A percentile compares a stretch with the other conserved stretches of the same genome.
These are phyloP conservation scores for Glycyrrhiza uralensis DNA, from an alignment of 306 rosid genomes.

Conservation along the genomic window DNA sequence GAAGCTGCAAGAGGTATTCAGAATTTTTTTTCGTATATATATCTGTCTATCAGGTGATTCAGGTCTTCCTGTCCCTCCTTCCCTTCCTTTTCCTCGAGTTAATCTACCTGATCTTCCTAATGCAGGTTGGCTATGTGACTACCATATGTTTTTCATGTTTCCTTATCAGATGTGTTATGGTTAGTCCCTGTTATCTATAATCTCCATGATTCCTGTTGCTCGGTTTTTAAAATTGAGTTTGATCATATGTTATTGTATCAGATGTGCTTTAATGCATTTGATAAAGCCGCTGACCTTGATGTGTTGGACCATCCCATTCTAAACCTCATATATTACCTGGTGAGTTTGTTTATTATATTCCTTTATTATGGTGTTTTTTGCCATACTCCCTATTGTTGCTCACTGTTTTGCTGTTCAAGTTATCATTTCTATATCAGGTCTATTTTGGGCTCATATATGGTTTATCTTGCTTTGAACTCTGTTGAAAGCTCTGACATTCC, in stretches of 20 bases:
- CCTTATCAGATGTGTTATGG: slow-evolving; percentile 94
- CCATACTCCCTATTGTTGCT: background rate
- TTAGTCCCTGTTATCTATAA: slow-evolving; percentile 37
- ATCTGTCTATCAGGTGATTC: too few relatives aligned
- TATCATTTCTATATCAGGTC: background rate
- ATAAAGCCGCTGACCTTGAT: slow-evolving; percentile 81
- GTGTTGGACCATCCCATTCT: slow-evolving; percentile 92
- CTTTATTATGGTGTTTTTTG: background rate
- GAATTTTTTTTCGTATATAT: background rate
- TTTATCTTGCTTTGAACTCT: slow-evolving; percentile 1
- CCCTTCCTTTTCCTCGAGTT: background rate
- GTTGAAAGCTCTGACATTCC: background rate
- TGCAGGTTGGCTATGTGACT: slow-evolving; percentile 98
- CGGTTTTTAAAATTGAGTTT: slow-evolving; percentile 9
- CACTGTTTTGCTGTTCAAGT: background rate
- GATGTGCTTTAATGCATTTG: slow-evolving; percentile 91
- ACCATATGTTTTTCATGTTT: slow-evolving; percentile 93
- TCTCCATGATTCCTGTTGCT: background rate
- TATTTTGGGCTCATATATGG: background rate
- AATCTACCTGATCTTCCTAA: slow-evolving; percentile 18
- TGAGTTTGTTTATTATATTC: slow-evolving; percentile 42
- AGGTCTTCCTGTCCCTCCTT: background rate
- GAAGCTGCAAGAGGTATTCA: slow-evolving; percentile 94
- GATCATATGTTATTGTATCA: slow-evolving; percentile 32
- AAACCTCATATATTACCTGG: slow-evolving; percentile 79